Conservation (phyloP, 352 stramenopile genomes). For the Pythium coloratum region DNA sequence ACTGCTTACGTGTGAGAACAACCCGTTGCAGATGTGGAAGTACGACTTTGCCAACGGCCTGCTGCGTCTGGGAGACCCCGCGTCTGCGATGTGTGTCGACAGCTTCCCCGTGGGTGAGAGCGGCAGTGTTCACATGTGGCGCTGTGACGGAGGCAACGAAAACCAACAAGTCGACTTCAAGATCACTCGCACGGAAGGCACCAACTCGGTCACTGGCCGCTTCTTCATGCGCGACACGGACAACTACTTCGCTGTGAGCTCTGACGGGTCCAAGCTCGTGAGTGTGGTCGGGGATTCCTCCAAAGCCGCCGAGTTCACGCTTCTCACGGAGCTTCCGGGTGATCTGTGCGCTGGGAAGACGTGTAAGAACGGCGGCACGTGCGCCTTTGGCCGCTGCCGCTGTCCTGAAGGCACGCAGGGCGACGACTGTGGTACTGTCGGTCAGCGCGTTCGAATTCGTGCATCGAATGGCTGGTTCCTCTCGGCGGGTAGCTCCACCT, state of each 20-base stretch:
- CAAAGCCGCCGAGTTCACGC: background rate
- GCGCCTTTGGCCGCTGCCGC: conserved; percentile 6
- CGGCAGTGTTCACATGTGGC: conserved; percentile 7
- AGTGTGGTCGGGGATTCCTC: background rate
- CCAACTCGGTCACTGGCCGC: background rate
- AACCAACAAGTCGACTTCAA: conserved; percentile 15
- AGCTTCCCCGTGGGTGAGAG: conserved; percentile 7
- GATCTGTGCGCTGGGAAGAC: conserved; percentile 11
- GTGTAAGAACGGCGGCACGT: conserved; percentile 12
- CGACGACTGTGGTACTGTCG: conserved; percentile 1
- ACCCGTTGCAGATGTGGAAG: conserved; percentile 15
- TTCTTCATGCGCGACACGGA: conserved; percentile 13
- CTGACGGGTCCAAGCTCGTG: conserved; percentile 1
- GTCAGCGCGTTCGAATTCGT: background rate
- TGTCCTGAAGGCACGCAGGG: conserved; percentile 1
- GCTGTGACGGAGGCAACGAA: background rate
- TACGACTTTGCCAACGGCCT: conserved; percentile 9
- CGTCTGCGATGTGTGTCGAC: background rate
- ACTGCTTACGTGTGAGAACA: conserved; percentile 1
- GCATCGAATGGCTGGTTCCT: conserved; percentile 8
- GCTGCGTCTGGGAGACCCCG: conserved; percentile 5
- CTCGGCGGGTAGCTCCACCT: background rate
- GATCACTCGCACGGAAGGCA: background rate
- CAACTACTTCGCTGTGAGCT: conserved; percentile 12
- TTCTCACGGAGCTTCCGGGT: background rate